Evolutionary conservation across 495 filamentous ascomycete genomes (phyloP).

Genomic region (Penicillium arizonense): DNA sequence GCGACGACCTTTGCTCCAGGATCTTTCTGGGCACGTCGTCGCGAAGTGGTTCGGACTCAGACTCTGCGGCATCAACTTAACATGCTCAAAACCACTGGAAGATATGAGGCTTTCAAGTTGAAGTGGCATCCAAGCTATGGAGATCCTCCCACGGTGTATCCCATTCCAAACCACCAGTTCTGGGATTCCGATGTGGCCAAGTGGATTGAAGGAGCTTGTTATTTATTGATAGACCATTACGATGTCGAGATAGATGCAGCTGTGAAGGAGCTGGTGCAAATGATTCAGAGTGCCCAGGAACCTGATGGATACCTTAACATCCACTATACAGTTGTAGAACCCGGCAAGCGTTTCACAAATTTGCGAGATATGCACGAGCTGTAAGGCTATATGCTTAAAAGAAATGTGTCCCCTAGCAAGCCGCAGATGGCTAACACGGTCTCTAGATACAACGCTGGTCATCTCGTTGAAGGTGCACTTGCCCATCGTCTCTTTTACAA

Average conservation of each 20-base stretch:
- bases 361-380: slow-evolving; percentile 60
- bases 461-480: slow-evolving; percentile 59
- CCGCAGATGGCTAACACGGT: not conserved
- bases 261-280: slow-evolving; percentile 53
- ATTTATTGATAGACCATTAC: slow-evolving; percentile 47
- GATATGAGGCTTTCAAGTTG: slow-evolving; percentile 55
- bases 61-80: slow-evolving; percentile 47
- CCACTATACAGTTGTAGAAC: slow-evolving; percentile 55
- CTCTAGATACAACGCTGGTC: slow-evolving; percentile 55
- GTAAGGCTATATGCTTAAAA: slow-evolving; percentile 31
- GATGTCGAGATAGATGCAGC: slow-evolving; percentile 47
- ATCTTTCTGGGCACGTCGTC: slow-evolving; percentile 36
- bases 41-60: slow-evolving; percentile 37
- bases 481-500: slow-evolving; percentile 50
- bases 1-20: slow-evolving; percentile 25
- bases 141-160: slow-evolving; percentile 46
- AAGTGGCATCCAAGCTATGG: slow-evolving; percentile 50
- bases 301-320: slow-evolving; percentile 59
- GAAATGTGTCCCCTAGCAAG: not conserved
- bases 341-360: slow-evolving; percentile 52
- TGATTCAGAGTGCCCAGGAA: slow-evolving; percentile 54
- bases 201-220: slow-evolving; percentile 61
- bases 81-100: slow-evolving; percentile 51
- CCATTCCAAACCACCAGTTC: slow-evolving; percentile 53
- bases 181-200: slow-evolving; percentile 63